phyloP scores from a whole-genome alignment of 1,139 yeast genomes.

The Candida labiduridarum region DNA sequence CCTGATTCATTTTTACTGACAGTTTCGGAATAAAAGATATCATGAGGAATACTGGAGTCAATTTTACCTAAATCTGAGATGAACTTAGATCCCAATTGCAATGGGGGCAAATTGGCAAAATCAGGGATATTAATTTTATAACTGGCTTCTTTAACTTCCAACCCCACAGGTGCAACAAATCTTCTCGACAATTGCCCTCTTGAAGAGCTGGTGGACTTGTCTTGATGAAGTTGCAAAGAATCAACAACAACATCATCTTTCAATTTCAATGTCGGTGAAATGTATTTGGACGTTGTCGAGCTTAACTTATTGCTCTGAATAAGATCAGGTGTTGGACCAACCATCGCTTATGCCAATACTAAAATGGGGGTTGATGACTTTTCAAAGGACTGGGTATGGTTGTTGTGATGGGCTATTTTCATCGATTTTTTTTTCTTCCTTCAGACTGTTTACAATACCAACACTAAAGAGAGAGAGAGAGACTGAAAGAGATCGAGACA shows the following conservation, averaged over 20 bases:
- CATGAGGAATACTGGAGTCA: slow-evolving; percentile 49
- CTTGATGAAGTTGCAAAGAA: slow-evolving; percentile 43
- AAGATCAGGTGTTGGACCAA: slow-evolving; percentile 11
- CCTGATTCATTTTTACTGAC: slow-evolving; percentile 41
- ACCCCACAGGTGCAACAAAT: slow-evolving; percentile 38
- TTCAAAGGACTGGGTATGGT: background rate
- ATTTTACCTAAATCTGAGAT: slow-evolving; percentile 48
- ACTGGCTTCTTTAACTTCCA: slow-evolving; percentile 43
- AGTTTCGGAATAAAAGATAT: slow-evolving; percentile 43
- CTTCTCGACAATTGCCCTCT: slow-evolving; percentile 34
- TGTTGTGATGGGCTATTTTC: background rate
- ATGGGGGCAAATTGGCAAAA: slow-evolving; percentile 46
- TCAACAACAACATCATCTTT: slow-evolving; percentile 31
- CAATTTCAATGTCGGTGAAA: slow-evolving; percentile 39
- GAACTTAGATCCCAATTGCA: slow-evolving; percentile 46
- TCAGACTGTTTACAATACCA: background rate
- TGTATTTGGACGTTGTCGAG: slow-evolving; percentile 23
- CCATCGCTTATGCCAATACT: slow-evolving; percentile 8
- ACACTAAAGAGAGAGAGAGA: background rate
- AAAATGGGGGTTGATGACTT: background rate
- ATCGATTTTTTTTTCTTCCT: background rate
- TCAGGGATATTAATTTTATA: slow-evolving; percentile 49
- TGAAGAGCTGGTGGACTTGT: slow-evolving; percentile 26
- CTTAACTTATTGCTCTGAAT: slow-evolving; percentile 5
- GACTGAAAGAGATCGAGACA: background rate